These are phyloP conservation scores for Boletus pseudopeckii DNA, from an alignment of 768 basidiomycete species.

Conservation along the genomic window DNA sequence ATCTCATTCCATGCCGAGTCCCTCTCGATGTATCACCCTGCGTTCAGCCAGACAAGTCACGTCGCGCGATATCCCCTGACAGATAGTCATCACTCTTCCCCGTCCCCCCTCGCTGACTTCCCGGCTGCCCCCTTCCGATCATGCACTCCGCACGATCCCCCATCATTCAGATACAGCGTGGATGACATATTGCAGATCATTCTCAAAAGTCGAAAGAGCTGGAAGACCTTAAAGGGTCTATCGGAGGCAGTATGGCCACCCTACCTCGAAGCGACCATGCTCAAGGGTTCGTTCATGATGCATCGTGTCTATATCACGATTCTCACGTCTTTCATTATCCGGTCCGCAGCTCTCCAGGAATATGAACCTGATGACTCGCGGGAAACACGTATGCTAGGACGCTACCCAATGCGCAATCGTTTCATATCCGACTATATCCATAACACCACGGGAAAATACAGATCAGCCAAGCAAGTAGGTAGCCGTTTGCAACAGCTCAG, in stretches of 20 bases:
- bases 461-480: conserved; percentile 78
- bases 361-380: conserved; percentile 72
- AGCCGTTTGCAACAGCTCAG: conserved; percentile 76
- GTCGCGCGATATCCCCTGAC: not conserved
- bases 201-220: conserved; percentile 66
- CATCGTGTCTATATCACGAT: conserved; percentile 6
- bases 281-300: conserved; percentile 59
- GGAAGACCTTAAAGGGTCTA: conserved; percentile 65
- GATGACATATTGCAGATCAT: conserved; percentile 63
- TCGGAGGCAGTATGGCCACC: conserved; percentile 80
- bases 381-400: conserved; percentile 68
- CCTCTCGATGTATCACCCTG: conserved; percentile 17
- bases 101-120: conserved; percentile 3
- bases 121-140: not conserved
- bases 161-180: conserved; percentile 24
- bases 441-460: conserved; percentile 61
- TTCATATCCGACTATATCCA: conserved; percentile 80
- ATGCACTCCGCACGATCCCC: conserved; percentile 11
- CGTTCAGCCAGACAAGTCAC: conserved; percentile 1
- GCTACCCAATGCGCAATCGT: conserved; percentile 75
- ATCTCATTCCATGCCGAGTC: conserved; percentile 1
- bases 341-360: conserved; percentile 55
- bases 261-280: conserved; percentile 70
- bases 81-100: not conserved
- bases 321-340: conserved; percentile 21